These are phyloP conservation scores for Suhomyces prunicola DNA, from an alignment of 805 yeast species.

Conservation along the genomic window DNA sequence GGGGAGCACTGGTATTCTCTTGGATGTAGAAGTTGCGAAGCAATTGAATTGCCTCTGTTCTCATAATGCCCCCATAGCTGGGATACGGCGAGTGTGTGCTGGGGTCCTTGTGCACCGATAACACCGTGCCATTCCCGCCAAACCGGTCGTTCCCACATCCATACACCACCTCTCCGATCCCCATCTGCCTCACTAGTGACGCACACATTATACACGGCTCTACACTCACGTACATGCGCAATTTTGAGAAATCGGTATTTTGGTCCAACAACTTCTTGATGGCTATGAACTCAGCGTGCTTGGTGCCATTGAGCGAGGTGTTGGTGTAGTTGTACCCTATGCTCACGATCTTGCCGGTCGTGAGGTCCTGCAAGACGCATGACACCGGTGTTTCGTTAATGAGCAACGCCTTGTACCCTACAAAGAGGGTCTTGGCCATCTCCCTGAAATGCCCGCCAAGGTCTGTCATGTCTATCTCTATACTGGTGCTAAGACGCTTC, in stretches of 20 bases:
- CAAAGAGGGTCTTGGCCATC: slow-evolving; percentile 51
- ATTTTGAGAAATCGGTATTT: slow-evolving; percentile 40
- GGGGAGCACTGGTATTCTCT: slow-evolving; percentile 85
- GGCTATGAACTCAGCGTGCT: slow-evolving; percentile 91
- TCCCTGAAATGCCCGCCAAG: slow-evolving; percentile 26
- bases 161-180: slow-evolving; percentile 69
- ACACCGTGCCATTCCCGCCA: slow-evolving; percentile 93
- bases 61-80: slow-evolving; percentile 72
- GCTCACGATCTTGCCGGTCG: slow-evolving; percentile 52
- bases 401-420: slow-evolving; percentile 63
- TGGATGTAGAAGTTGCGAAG: slow-evolving; percentile 79
- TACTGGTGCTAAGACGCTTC: background rate
- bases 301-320: slow-evolving; percentile 76
- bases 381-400: slow-evolving; percentile 84
- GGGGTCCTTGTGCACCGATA: slow-evolving; percentile 41
- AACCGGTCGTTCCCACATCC: slow-evolving; percentile 95
- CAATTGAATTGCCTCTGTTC: slow-evolving; percentile 80
- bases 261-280: slow-evolving; percentile 42
- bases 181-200: slow-evolving; percentile 78
- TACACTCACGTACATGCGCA: slow-evolving; percentile 85
- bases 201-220: slow-evolving; percentile 99
- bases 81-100: slow-evolving; percentile 35
- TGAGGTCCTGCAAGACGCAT: slow-evolving; percentile 52
- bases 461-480: slow-evolving; percentile 2
- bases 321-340: slow-evolving; percentile 87